These are phyloP conservation scores for Ramalina intermedia DNA, from an alignment of 495 filamentous ascomycete genomes.

Conservation along the genomic window DNA sequence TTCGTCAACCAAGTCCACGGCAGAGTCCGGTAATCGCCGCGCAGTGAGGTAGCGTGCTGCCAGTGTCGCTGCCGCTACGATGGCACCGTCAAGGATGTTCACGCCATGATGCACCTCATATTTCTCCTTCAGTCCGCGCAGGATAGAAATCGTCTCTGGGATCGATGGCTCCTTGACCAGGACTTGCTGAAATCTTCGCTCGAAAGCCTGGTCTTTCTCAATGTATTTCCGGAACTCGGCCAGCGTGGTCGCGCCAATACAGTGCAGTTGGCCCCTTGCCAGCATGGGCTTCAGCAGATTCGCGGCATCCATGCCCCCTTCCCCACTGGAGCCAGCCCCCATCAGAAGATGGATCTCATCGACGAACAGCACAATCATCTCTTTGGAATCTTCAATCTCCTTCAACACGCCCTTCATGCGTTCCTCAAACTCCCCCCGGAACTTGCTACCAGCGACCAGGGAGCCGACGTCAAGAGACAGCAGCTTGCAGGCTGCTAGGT, in stretches of 20 bases:
- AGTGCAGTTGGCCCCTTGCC: conserved; percentile 89
- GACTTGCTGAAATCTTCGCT: conserved; percentile 96
- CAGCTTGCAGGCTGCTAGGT: conserved; percentile 84
- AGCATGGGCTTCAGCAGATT: conserved; percentile 97
- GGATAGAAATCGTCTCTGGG: conserved; percentile 85
- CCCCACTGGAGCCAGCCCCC: conserved; percentile 85
- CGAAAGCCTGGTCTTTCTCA: conserved; percentile 94
- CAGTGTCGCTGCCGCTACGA: conserved; percentile 78
- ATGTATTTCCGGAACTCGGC: conserved; percentile 97
- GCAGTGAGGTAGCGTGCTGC: conserved; percentile 84
- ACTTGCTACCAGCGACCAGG: conserved; percentile 92
- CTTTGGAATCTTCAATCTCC: conserved; percentile 90
- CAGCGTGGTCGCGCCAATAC: conserved; percentile 91
- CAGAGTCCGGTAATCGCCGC: conserved; percentile 84
- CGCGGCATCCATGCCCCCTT: conserved; percentile 97
- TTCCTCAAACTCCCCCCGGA: conserved; percentile 95
- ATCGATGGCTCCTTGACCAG: conserved; percentile 85
- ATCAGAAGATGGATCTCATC: conserved; percentile 98
- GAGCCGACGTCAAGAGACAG: conserved; percentile 91
- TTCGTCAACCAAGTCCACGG: conserved; percentile 91
- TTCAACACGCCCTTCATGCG: conserved; percentile 97
- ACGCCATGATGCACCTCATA: conserved; percentile 98
- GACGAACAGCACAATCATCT: conserved; percentile 93
- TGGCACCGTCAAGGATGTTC: conserved; percentile 81
- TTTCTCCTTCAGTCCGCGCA: conserved; percentile 89